These are phyloP conservation scores for Excoecaria cochinchinensis DNA, from an alignment of 345 rosid genomes.

Conservation along the genomic window DNA sequence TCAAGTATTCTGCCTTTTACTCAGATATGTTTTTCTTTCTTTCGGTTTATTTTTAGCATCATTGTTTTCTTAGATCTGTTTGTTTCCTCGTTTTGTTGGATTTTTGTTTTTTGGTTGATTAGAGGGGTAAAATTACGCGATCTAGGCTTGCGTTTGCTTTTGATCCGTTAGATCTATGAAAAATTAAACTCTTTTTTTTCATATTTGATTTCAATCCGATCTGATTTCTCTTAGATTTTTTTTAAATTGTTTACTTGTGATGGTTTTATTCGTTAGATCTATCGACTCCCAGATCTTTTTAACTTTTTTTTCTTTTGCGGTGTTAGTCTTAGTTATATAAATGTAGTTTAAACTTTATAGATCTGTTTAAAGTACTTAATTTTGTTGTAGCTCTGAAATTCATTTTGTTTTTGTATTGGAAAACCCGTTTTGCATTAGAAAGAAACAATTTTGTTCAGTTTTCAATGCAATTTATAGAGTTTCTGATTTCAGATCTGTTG, in stretches of 20 bases:
- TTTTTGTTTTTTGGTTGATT: not conserved
- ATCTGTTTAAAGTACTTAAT: not conserved
- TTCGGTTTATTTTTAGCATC: not conserved
- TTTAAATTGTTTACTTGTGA: not conserved
- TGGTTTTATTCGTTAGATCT: not conserved
- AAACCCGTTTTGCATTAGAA: not conserved
- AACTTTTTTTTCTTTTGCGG: no score
- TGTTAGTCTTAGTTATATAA: not conserved
- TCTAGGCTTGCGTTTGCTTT: not conserved
- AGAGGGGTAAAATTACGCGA: not conserved
- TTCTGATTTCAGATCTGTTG: not conserved
- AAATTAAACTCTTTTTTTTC: not conserved
- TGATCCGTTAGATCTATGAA: constrained; percentile 5
- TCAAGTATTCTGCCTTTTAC: not conserved
- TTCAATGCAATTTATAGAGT: not conserved
- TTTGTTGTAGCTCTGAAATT: not conserved
- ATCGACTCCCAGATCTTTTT: not conserved
- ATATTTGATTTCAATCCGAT: not conserved
- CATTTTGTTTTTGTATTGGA: not conserved
- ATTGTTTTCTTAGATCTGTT: not conserved
- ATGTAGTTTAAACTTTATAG: not conserved
- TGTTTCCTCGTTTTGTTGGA: not conserved
- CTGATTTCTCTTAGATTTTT: not conserved
- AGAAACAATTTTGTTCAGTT: not conserved
- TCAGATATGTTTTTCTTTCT: not conserved